Base-by-base conservation (phyloP, 371 early-diverging fungal species). In the Mucor circinelloides region DNA sequence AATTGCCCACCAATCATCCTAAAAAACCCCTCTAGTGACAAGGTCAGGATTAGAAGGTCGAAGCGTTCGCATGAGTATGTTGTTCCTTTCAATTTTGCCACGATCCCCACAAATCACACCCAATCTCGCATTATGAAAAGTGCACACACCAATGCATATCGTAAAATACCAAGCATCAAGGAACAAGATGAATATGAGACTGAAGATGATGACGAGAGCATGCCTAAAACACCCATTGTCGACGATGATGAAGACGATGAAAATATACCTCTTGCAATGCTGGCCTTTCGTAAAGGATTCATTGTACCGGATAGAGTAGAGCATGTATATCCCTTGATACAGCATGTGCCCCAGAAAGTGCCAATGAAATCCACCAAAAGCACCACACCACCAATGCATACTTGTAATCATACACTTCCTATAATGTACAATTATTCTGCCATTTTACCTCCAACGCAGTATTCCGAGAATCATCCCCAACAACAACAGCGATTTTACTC, bases 191-290 rank as follows among this genome's bases (percentile, higher is more conserved):
- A 56, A n/a, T 27, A 52, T 13, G 17, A 52, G 19, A 23, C 27
- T 5, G 57, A 57, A 32, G 57, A 57, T 7, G 57, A 44, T 44
- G 44, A 44, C n/a, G 42, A 48, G 2, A 3, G 12, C 9, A n/a
- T 31, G 23, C 19, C 27, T 13, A n/a, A 12, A 9, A 31, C 28
- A 15, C 31, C 56, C 15, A 56, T 56, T 27, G 9, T 25, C 28
- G 28, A 58, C 10, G 52, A 40, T 8, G 59, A 62, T 3, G 63
- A 64, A 6, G 32, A 64, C 2, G 64, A 64, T 28, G 56, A 64
- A 25, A 7, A 64, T 64, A 64, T 64, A 31, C 64, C 64, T 23
- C 28, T 64, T 8, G 64, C 42, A 8, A 3, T 56, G 13, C 19
- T 64, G 4, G 64, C 57, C 17, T 55, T 40, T 40, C n/a, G 34